phyloP scores from a whole-genome alignment of 2,329 filamentous ascomycete species.

The Cytospora piceae region DNA sequence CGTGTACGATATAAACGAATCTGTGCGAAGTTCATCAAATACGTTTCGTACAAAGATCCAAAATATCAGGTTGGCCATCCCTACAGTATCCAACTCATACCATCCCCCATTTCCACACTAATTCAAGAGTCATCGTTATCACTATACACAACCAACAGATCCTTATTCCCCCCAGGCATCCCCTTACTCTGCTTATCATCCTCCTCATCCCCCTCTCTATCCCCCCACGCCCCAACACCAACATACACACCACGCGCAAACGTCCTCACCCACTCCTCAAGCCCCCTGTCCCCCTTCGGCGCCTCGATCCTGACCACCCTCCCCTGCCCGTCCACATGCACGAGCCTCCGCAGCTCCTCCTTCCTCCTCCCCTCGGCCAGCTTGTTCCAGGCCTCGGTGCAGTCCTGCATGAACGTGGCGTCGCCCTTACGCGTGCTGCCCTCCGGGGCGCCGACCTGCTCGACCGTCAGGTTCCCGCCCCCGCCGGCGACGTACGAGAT shows the following conservation, averaged over 20 bases:
- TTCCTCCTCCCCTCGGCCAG: slow-evolving; percentile 17
- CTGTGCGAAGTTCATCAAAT: too few species aligned
- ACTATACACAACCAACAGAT: slow-evolving; percentile 18
- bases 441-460: slow-evolving; percentile 41
- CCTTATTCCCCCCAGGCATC: slow-evolving; percentile 15
- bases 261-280: slow-evolving; percentile 24
- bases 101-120: neutral
- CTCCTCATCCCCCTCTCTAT: slow-evolving; percentile 1
- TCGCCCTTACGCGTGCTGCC: slow-evolving; percentile 44
- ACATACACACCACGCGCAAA: slow-evolving; percentile 23
- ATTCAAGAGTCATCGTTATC: slow-evolving; percentile 15
- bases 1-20: too few species aligned
- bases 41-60: too few species aligned
- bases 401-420: slow-evolving; percentile 45
- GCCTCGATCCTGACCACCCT: slow-evolving; percentile 18
- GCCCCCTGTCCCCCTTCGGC: too few species aligned
- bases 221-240: too few species aligned
- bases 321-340: slow-evolving; percentile 19
- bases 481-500: too few species aligned
- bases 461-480: too few species aligned
- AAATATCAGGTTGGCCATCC: too few species aligned
- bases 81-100: too few species aligned
- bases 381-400: slow-evolving; percentile 41
- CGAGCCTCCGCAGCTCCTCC: slow-evolving; percentile 10
- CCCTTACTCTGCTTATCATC: slow-evolving; percentile 21